These are phyloP conservation scores for Xylariaceae sp. DNA, from an alignment of 2,329 filamentous ascomycete genomes.

Conservation along the genomic window DNA sequence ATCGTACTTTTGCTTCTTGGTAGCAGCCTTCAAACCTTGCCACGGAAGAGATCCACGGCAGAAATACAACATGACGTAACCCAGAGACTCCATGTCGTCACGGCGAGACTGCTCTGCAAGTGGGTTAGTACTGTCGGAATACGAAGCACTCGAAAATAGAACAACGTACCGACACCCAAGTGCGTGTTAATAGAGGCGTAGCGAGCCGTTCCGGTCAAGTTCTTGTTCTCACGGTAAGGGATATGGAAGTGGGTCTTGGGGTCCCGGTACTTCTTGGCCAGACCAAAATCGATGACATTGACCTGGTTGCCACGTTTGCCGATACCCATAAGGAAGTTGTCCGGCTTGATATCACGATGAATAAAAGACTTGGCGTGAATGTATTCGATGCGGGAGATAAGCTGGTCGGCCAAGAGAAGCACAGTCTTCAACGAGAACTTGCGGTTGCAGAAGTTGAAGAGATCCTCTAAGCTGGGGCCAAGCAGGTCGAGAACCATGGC, in stretches of 20 bases:
- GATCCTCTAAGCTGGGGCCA: conserved; percentile 92
- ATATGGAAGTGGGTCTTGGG: conserved; percentile 99
- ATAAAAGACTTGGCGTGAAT: conserved; percentile 99
- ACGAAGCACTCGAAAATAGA: neutral
- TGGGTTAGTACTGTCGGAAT: conserved; percentile 37
- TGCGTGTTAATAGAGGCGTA: conserved; percentile 99
- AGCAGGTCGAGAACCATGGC: conserved; percentile 99
- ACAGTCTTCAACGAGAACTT: conserved; percentile 99
- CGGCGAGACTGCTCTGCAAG: conserved; percentile 91
- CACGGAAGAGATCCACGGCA: conserved; percentile 98
- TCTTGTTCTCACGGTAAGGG: conserved; percentile 99
- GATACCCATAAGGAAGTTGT: conserved; percentile 99
- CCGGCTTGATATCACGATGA: conserved; percentile 99
- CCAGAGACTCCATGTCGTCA: conserved; percentile 98
- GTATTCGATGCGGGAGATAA: conserved; percentile 99
- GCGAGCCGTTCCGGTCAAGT: conserved; percentile 96
- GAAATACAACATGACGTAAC: conserved; percentile 99
- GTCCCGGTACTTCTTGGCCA: conserved; percentile 99
- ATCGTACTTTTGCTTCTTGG: conserved; percentile 99
- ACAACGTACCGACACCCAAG: conserved; percentile 79
- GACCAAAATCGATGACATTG: conserved; percentile 98
- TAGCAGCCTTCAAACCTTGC: conserved; percentile 98
- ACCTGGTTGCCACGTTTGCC: conserved; percentile 99
- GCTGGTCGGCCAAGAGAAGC: conserved; percentile 92
- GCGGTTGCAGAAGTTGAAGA: conserved; percentile 99